Base-by-base conservation (phyloP, 176 grass and related monocot genomes). In the Cocos nucifera region DNA sequence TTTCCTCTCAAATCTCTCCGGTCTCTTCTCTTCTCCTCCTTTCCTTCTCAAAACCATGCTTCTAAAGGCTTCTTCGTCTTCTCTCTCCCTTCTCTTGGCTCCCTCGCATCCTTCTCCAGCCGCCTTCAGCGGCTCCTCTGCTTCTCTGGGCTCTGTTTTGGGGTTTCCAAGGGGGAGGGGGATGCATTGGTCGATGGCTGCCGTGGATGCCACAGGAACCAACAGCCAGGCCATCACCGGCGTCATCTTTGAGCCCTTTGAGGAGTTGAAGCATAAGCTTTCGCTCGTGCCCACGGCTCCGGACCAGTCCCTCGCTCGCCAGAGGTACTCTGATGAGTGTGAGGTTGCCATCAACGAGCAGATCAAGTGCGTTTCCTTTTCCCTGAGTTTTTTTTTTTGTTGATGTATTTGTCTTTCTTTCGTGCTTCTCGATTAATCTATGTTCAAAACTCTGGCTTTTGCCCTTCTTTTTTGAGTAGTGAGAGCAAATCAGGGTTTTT, bases 341-440 rank as follows among this genome's bases (percentile, higher is more conserved):
- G 70, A 73, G 50, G 50, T 25, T 16, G 59, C 70, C 70, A 63
- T 73, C 59, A 63, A 73, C 25, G 16, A 44, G 12, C 70, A 73
- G 59, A 73, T 73, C 70, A 73, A 73, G 70, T 63, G 10, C 17
- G 20, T 4, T 54, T 5, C 39, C 19, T 6, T 49, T 17, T 8
- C 49, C 28, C 28, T 30, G 4, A 5, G 28, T 71, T 64, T 30
- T 61, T 58, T 10, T 29, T 29, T 32, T 50, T 58, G 20, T 51
- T 23, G 3, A 17, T 54, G 16, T 63, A 49, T 19, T 7, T 1
- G 0, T 18, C 18, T 50, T 44, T 17, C 19, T 0, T 2, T 15
- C 51, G 35, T 68, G n/a, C 27, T 59, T 8, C 4, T 18, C 17
- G 50, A 3, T 22, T 24, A 67, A 4, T 67, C 26, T 61, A 22